Percentiles rank a stretch among this genome's conserved stretches.
These are phyloP conservation scores for Salix suchowensis DNA, from an alignment of 345 rosid genomes.

Conservation along the genomic window DNA sequence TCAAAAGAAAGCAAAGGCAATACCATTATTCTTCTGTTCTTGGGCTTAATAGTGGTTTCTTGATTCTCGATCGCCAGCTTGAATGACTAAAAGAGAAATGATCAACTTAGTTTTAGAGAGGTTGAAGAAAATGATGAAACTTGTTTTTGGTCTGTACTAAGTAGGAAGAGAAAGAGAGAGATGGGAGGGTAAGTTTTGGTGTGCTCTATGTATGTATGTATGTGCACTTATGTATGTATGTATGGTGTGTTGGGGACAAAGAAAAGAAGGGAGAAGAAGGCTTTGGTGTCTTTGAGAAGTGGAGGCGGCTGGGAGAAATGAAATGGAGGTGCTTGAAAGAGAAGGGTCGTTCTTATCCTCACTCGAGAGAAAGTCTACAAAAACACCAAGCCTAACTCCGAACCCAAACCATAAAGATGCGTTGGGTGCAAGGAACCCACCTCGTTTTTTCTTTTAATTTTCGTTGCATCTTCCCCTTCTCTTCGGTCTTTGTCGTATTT, in stretches of 20 bases:
- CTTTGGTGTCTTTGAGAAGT: not conserved
- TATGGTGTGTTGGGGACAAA: not conserved
- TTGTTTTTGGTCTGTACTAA: not conserved
- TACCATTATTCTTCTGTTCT: slow-evolving; percentile 60
- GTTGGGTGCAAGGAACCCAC: slow-evolving; percentile 21
- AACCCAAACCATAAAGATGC: slow-evolving; percentile 25
- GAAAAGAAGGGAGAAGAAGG: not conserved
- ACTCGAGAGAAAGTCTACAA: slow-evolving; percentile 19
- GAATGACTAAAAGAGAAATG: slow-evolving; percentile 2
- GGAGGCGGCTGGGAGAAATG: slow-evolving; percentile 22
- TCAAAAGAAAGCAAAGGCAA: not conserved
- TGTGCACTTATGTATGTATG: too few relatives aligned
- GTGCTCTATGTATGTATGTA: too few relatives aligned
- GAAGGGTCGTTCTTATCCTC: slow-evolving; percentile 36
- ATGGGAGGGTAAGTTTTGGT: not conserved
- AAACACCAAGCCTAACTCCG: slow-evolving; percentile 28
- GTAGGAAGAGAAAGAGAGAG: not conserved
- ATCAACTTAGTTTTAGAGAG: slow-evolving; percentile 7
- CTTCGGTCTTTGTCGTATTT: slow-evolving; percentile 5
- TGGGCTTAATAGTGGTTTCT: slow-evolving; percentile 39
- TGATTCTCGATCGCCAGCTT: slow-evolving; percentile 52
- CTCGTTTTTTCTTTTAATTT: slow-evolving; percentile 13
- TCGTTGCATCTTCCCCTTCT: not conserved
- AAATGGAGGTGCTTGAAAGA: slow-evolving; percentile 7
- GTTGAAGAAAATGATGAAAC: not conserved